Evolutionary conservation across 768 basidiomycete genomes (phyloP), one percentile per base, ranked within the genome.

Genomic region (Leccinum uliginosum): DNA sequence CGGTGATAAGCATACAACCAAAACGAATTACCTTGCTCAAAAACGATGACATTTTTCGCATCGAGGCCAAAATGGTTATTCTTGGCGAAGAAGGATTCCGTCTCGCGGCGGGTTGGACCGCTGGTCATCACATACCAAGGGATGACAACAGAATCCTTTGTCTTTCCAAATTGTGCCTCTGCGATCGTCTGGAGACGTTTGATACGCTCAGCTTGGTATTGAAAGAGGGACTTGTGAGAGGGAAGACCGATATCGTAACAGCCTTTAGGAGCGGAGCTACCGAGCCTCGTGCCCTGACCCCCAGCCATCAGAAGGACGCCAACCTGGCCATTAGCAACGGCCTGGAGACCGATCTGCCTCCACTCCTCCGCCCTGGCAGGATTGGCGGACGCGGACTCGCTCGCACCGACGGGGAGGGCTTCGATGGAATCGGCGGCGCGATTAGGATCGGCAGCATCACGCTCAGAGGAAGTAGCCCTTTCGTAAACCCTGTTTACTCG

Each of bases 51-150:
- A 65, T 97, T 87, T 59, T 84, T 78, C 56, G 83, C 67, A 51
- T 85, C 69, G 58, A 99, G 80, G 4, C 96, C 95, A 68, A 98
- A 99, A 76, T 80, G 90, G 3, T 73, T 71, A 73, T 93, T 80
- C 58, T 82, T 76, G 59, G 75, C 76, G 75, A 98, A 98, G 79
- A 88, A 98, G 26, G 75, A 75, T 71, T 92, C 90, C 23, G 97
- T 98, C 34, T 87, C 89, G 40, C 74, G 78, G 62, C 93, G 84
- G 34, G 97, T 99, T 38, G 96, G 97, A 23, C 95, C 95, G 68
- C 91, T 94, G 55, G 96, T 98, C 97, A 99, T 99, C 67, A 99
- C 85, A 75, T 98, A 98, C 97, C 97, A 98, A 35, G 92, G 91
- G 55, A 98, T 84, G 52, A 83, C 71, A 53, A 92, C 89, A 1